These are phyloP conservation scores for Pseudocercospora macadamiae DNA, from an alignment of 2,329 filamentous ascomycete species.

Conservation along the genomic window DNA sequence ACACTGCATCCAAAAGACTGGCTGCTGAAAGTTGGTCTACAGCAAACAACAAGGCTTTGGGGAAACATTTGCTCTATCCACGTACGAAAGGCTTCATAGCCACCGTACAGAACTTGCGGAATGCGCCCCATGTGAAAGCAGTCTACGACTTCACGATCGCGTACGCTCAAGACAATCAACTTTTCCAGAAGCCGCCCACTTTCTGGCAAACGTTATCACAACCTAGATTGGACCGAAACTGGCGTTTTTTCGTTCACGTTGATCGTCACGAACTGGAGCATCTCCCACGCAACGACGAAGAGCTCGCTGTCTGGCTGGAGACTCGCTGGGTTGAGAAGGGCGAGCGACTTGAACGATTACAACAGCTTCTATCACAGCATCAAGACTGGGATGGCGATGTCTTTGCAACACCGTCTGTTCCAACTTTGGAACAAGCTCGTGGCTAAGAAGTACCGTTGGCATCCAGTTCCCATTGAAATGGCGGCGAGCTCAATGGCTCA, in stretches of 20 bases:
- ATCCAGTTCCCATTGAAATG: too few relatives aligned
- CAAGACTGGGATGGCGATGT: background rate
- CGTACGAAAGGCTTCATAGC: slow-evolving; percentile 64
- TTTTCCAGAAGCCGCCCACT: slow-evolving; percentile 38
- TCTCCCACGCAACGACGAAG: slow-evolving; percentile 36
- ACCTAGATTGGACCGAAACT: slow-evolving; percentile 31
- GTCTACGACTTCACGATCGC: slow-evolving; percentile 46
- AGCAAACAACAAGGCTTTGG: slow-evolving; percentile 54
- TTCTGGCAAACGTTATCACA: slow-evolving; percentile 38
- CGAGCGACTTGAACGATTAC: slow-evolving; percentile 36
- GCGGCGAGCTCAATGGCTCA: too few relatives aligned
- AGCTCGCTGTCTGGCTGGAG: slow-evolving; percentile 41
- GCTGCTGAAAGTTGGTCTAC: slow-evolving; percentile 58
- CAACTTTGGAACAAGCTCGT: too few relatives aligned
- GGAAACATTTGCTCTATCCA: slow-evolving; percentile 62
- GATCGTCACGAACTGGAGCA: slow-evolving; percentile 34
- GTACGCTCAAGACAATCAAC: slow-evolving; percentile 34
- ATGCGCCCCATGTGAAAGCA: slow-evolving; percentile 38
- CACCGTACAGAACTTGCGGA: slow-evolving; percentile 58
- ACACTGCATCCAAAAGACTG: slow-evolving; percentile 56
- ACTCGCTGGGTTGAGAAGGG: slow-evolving; percentile 42
- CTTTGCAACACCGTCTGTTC: too few relatives aligned
- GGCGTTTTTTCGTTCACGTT: slow-evolving; percentile 40
- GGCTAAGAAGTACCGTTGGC: too few relatives aligned
- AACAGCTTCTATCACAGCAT: slow-evolving; percentile 6